Percentiles rank a stretch among this genome's conserved stretches.
phyloP scores from a whole-genome alignment of 2,329 filamentous ascomycete genomes.

The Tolypocladium pustulatum region DNA sequence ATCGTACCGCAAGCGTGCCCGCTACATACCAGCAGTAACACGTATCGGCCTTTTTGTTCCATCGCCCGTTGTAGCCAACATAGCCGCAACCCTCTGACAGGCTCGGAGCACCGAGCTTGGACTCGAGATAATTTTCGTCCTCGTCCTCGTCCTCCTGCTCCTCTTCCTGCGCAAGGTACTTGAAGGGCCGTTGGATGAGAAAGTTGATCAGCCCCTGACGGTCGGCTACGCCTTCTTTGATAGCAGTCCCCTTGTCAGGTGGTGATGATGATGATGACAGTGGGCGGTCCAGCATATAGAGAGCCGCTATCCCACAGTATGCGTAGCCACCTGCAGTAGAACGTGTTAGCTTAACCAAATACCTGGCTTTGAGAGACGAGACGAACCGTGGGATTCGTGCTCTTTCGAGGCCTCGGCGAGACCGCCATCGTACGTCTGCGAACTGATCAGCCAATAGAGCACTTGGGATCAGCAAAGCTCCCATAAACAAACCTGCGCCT shows the following conservation, averaged over 20 bases:
- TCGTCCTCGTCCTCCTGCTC: slow-evolving; percentile 32
- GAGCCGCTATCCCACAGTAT: slow-evolving; percentile 73
- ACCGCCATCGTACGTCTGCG: slow-evolving; percentile 72
- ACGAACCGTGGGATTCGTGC: slow-evolving; percentile 72
- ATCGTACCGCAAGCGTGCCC: slow-evolving; percentile 43
- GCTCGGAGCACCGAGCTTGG: slow-evolving; percentile 22
- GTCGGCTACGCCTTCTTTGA: slow-evolving; percentile 24
- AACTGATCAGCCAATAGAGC: not conserved
- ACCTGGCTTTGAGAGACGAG: not conserved
- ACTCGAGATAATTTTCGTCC: slow-evolving; percentile 26
- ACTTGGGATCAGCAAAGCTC: not conserved
- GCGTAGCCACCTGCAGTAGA: slow-evolving; percentile 65
- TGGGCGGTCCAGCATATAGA: slow-evolving; percentile 63
- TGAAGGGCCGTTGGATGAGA: slow-evolving; percentile 54
- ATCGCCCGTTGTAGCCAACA: slow-evolving; percentile 79
- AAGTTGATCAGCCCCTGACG: slow-evolving; percentile 33
- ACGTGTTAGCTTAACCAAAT: not conserved
- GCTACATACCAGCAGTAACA: slow-evolving; percentile 94
- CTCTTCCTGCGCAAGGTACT: slow-evolving; percentile 41
- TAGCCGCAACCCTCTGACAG: slow-evolving; percentile 26
- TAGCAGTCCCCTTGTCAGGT: slow-evolving; percentile 10
- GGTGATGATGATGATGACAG: slow-evolving; percentile 20
- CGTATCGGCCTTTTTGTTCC: slow-evolving; percentile 87
- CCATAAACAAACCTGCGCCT: slow-evolving; percentile 36
- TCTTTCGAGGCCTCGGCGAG: slow-evolving; percentile 67